Evolutionary conservation across 192 early-diverging fungal species (phyloP), one percentile per base, ranked within the genome.

Genomic region (Podila epigama): DNA sequence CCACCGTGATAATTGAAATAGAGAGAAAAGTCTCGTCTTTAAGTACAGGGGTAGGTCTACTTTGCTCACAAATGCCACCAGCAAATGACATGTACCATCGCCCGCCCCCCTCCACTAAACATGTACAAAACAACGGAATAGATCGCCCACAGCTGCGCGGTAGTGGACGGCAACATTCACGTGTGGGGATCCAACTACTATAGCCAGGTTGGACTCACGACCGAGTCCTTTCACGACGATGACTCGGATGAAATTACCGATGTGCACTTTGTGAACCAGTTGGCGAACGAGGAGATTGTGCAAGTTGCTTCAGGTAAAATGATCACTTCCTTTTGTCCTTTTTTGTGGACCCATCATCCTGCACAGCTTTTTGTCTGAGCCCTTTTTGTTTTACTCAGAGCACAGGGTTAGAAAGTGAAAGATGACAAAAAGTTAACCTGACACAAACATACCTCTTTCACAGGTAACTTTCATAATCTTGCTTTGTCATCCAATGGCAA

Each of bases 121-220:
- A 25, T 40, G 5, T 10, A n/a, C n/a, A n/a, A n/a, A n/a, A n/a
- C n/a, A n/a, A n/a, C n/a, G n/a, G n/a, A n/a, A 27, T 60, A 77
- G 73, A 77, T 68, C 40, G 54, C 66, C 10, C 73, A 77, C 25
- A 64, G 66, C 37, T 77, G 73, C 35, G 73, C 73, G 0, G 57
- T 77, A 5, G 73, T 77, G 0, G 66, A 77, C 28, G 73, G 73
- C 12, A 77, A 68, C 40, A 48, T 77, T 25, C 73, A 77, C 48
- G 73, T 60, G 25, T 77, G 73, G 73, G 73, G 73, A 22, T 77
- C 73, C 55, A 77, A 77, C 56, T 77, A 77, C 25, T 68, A 77
- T 48, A 77, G 66, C 12, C 73, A 77, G 61, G 73, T 77, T n/a
- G 73, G 73, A 28, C 51, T 77, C 20, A 77, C 73, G 28, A 77